Base-by-base conservation (phyloP, 192 early-diverging fungal genomes). In the Phycomyces blakesleeanus region DNA sequence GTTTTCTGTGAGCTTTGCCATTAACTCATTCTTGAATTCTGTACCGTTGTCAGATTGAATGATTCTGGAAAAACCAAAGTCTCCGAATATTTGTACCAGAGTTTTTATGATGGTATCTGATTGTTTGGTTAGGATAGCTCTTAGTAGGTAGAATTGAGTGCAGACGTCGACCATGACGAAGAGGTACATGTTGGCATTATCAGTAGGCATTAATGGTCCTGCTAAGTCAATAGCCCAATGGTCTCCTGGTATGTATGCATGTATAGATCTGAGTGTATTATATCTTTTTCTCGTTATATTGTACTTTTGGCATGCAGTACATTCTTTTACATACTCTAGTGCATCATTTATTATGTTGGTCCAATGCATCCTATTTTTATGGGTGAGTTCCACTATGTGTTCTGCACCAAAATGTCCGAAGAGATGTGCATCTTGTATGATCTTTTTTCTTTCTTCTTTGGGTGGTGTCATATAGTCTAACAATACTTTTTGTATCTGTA, bases 21-120 rank as follows among this genome's bases (percentile, higher is more conserved):
- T 52, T 80, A 78, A 26, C n/a, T n/a, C n/a, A n/a, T n/a, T n/a
- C n/a, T n/a, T n/a, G n/a, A n/a, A n/a, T n/a, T n/a, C n/a, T n/a
- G 66, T 66, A 11, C 78, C 78, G 51, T 83, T 76, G 29, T 76
- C 69, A 34, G 53, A 51, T 41, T 76, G 74, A 8, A 76, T 15
- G 6, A 76, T 62, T 3, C 65, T 64, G 0, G 69, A 66, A 16
- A 68, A 63, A 1, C 68, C 68, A 22, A 67, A 63, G 1, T 52
- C 25, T 8, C 63, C 63, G 29, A 76, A 71, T 4, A 76, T 3
- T 0, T 47, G 11, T 11, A 68, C 40, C 0, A 72, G 52, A 4
- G 6, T 27, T 0, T 38, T 8, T 0, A 22, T 54, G 3, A 68
- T 39, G 21, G 64, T 50, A 22, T 8, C 22, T 15, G 55, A 29